phyloP scores from a whole-genome alignment of 2,329 filamentous ascomycete species.

The Biscogniauxia sp. region DNA sequence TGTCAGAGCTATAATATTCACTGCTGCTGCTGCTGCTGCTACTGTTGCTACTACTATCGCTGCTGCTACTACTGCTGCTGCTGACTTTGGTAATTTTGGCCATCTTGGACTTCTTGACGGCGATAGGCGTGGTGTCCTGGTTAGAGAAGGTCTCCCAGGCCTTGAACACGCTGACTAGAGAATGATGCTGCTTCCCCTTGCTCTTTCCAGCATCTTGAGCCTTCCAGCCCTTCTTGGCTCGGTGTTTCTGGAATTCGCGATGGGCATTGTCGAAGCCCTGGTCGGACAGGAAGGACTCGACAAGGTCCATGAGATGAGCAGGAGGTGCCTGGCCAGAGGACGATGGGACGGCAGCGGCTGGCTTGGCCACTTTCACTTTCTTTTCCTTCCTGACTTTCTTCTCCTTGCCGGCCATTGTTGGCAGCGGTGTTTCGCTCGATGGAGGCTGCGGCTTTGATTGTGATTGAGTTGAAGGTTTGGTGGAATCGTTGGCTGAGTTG shows the following conservation, averaged over 20 bases:
- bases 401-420: conserved; percentile 18
- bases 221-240: conserved; percentile 51
- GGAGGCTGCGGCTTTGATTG: neutral
- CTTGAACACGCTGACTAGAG: conserved; percentile 50
- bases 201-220: conserved; percentile 25
- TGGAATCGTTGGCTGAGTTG: conserved; percentile 22
- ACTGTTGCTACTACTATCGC: conserved; percentile 30
- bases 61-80: conserved; percentile 27
- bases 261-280: conserved; percentile 63
- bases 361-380: conserved; percentile 17
- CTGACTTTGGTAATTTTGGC: conserved; percentile 29
- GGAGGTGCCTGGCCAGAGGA: conserved; percentile 42
- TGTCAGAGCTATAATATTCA: conserved; percentile 31
- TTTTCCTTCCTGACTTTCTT: conserved; percentile 27
- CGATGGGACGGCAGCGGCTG: conserved; percentile 16
- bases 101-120: conserved; percentile 25
- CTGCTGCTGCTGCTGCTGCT: conserved; percentile 20
- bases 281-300: conserved; percentile 64
- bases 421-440: conserved; percentile 3
- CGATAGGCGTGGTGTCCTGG: conserved; percentile 28
- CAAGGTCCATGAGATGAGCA: conserved; percentile 62
- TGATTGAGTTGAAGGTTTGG: conserved; percentile 5
- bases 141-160: conserved; percentile 46
- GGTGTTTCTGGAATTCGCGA: conserved; percentile 62
- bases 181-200: conserved; percentile 35